Evolutionary conservation across 768 basidiomycete genomes (phyloP), one percentile per base, ranked within the genome.

Genomic region (Phanerochaete carnosa): DNA sequence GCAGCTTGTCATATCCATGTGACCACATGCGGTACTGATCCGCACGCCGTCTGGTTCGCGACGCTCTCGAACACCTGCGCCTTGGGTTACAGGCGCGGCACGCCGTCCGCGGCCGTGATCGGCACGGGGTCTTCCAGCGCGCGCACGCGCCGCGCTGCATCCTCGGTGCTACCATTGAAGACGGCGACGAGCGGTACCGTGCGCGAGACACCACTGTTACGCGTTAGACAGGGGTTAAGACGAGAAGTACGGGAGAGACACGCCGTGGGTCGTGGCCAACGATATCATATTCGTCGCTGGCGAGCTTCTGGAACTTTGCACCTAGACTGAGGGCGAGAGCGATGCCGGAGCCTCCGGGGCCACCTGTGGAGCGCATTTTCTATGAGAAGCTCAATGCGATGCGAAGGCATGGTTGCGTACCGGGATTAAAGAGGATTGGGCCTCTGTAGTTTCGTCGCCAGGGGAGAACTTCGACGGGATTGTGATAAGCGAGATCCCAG

Each of bases 361-460:
- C 62, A 33, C 62, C 62, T 59, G 49, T 15, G 5, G 7, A 52
- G 5, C 25, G 29, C 29, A 33, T 30, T 16, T 3, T 19, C 29
- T 16, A n/a, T n/a, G n/a, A n/a, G 29, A n/a, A 49, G 46, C 3
- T 58, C n/a, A 37, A 50, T 4, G 32, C 39, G 26, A 39, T 16
- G 26, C 28, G 15, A 15, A 19, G 4, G 39, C 39, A 19, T 12
- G 39, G 19, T 12, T 6, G 33, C 39, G 19, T 19, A 62, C 61
- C 61, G 28, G 62, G 74, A 58, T 74, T 75, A 64, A 71, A 72
- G 4, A 74, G 63, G n/a, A 75, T 66, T 0, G 73, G 73, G 0
- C 73, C 74, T 4, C 61, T 63, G 49, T 72, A 73, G 22, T 62
- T 53, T 3, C 57, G 39, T 62, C 30, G 1, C 49, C 53, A 1